Base-by-base conservation (phyloP, 176 grass and related monocot species). In the Calamus simplicifolius region DNA sequence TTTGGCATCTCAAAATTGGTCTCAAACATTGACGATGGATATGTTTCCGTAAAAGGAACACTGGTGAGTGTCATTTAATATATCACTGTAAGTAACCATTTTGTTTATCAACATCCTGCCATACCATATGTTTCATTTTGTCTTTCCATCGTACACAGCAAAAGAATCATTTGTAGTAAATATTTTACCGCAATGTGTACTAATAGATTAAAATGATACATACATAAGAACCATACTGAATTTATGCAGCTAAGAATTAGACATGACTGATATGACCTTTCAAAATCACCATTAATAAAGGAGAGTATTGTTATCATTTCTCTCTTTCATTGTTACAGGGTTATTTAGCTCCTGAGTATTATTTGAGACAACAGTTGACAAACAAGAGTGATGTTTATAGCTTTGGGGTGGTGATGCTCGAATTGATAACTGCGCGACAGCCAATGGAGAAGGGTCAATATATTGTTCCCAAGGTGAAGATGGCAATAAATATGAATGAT, bases 371-470 rank as follows among this genome's bases (percentile, higher is more conserved):
- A 56, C 93, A 98, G 27, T 77, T 98, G 54, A 92, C 88, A 0
- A 79, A 85, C 53, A 98, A 98, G 75, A 92, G 93, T 16, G 84
- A 92, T 51, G 87, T 98, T n/a, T 98, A 98, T 67, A 89, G 93
- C 67, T 98, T 92, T 27, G 93, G 88, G 5, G 87, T 98, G 29
- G 93, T 98, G 16, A 89, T 98, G 93, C 64, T 98, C 1, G 21
- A 97, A 17, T 75, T 97, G 52, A 82, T 97, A 72, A 69, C 80
- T 4, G 83, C 78, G 2, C 85, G 62, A 56, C 84, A 84, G 69
- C 92, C 92, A 66, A 75, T 97, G 35, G 92, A 88, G 51, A 97
- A 88, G 59, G 87, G 83, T 3, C 82, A 90, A 69, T 91, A 97
- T 77, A 74, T 91, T 26, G 83, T 91, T 19, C 63, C 84, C 6